Percentiles rank a stretch among this genome's conserved stretches.
These are phyloP conservation scores for Cutaneotrichosporon cavernicola DNA, from an alignment of 1,284 basidiomycete species.

Conservation along the genomic window DNA sequence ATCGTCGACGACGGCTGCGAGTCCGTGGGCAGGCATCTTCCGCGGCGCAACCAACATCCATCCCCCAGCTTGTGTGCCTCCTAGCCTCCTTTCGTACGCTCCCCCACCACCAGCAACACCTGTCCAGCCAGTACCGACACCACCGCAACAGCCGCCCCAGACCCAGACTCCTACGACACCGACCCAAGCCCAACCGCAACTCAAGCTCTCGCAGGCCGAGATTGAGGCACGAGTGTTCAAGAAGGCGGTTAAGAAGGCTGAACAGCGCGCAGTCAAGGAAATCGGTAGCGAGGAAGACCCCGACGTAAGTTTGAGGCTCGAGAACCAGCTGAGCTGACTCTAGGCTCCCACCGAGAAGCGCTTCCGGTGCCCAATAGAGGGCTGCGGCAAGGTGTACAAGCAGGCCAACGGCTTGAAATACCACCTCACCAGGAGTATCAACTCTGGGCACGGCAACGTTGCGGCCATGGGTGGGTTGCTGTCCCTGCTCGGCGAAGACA, in stretches of 20 bases:
- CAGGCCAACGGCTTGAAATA: slow-evolving; percentile 56
- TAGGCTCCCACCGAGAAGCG: slow-evolving; percentile 54
- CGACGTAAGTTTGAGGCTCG: slow-evolving; percentile 2
- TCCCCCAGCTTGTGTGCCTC: slow-evolving; percentile 43
- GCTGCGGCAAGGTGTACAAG: slow-evolving; percentile 63
- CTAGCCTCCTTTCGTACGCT: slow-evolving; percentile 48
- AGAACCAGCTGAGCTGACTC: background rate
- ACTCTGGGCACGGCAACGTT: slow-evolving; percentile 50
- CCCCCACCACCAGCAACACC: slow-evolving; percentile 25
- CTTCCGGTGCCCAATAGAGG: slow-evolving; percentile 61
- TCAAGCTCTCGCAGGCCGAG: slow-evolving; percentile 31
- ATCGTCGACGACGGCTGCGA: slow-evolving; percentile 3
- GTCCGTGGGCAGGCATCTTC: slow-evolving; percentile 44
- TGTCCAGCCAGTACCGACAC: background rate
- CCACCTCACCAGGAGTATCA: slow-evolving; percentile 51
- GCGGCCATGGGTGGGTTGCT: slow-evolving; percentile 42
- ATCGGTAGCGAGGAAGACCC: slow-evolving; percentile 28
- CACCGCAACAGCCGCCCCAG: slow-evolving; percentile 32
- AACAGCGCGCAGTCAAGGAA: slow-evolving; percentile 38
- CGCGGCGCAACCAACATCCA: slow-evolving; percentile 26
- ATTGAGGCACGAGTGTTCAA: slow-evolving; percentile 38
- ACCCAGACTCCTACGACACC: slow-evolving; percentile 30
- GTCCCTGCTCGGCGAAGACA: slow-evolving; percentile 31
- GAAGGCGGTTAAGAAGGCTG: slow-evolving; percentile 43
- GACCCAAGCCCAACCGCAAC: background rate